Conservation (phyloP, 164 flowering plant species). For the grape (Vitis vinifera) region DNA sequence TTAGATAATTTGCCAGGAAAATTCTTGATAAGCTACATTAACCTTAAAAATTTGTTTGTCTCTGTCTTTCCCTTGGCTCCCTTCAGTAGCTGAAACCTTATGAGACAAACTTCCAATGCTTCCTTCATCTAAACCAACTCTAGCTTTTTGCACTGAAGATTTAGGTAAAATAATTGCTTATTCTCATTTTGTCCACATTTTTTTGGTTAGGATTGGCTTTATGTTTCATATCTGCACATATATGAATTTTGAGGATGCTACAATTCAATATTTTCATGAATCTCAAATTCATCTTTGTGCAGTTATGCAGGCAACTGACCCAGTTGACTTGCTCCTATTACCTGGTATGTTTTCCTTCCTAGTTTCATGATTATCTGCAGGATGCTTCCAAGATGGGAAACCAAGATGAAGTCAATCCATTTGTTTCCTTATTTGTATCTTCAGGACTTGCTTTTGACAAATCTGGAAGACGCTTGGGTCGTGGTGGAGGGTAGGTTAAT, state of each 20-base stretch:
- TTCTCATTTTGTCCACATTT: not conserved
- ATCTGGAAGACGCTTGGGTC: conserved; percentile 93
- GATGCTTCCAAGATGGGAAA: not conserved
- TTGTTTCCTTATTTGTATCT: not conserved
- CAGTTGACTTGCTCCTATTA: conserved; percentile 81
- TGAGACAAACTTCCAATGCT: no score
- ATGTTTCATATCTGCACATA: not conserved
- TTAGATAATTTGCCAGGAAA: no score
- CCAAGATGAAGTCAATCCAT: not conserved
- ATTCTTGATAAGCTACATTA: no score
- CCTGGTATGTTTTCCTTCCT: conserved; percentile 58
- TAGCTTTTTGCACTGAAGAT: not conserved
- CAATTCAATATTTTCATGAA: not conserved
- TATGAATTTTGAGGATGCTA: not conserved
- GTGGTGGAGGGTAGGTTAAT: conserved; percentile 89
- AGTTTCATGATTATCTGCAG: not conserved
- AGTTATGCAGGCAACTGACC: conserved; percentile 85
- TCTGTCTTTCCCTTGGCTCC: no score
- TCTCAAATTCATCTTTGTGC: conserved; percentile 31
- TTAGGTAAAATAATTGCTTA: not conserved
- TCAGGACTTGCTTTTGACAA: conserved; percentile 94
- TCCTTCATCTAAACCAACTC: not conserved
- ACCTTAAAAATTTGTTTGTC: no score
- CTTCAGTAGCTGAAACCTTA: no score
- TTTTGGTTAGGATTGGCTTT: not conserved